phyloP scores from a whole-genome alignment of 2,329 filamentous ascomycete genomes.

The Pseudopyricularia javanii region DNA sequence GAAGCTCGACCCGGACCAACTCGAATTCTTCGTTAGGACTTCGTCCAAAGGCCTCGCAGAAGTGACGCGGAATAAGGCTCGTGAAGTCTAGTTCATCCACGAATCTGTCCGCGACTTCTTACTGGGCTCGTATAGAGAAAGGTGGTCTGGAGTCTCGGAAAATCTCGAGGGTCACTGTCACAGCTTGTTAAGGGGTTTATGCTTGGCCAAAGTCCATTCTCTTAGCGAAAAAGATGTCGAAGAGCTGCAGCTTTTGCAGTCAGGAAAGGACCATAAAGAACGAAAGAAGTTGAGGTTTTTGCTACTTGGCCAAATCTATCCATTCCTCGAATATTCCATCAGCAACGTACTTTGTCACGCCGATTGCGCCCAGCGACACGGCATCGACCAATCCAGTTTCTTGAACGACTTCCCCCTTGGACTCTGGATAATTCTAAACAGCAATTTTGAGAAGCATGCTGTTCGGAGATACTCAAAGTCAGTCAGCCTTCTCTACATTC shows the following conservation, averaged over 20 bases:
- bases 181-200: conserved; percentile 29
- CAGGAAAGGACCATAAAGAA: neutral
- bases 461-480: conserved; percentile 2
- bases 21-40: conserved; percentile 21
- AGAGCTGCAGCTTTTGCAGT: neutral
- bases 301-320: conserved; percentile 12
- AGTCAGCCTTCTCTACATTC: conserved; percentile 3
- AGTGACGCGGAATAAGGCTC: conserved; percentile 16
- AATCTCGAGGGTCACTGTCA: conserved; percentile 23
- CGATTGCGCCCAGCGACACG: conserved; percentile 11
- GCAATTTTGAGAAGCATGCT: neutral
- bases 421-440: neutral
- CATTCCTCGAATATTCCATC: conserved; percentile 34
- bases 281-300: neutral
- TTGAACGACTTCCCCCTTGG: conserved; percentile 1
- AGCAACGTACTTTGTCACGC: conserved; percentile 26
- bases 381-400: neutral
- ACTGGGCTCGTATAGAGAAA: conserved; percentile 19
- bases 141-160: conserved; percentile 18
- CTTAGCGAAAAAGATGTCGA: neutral
- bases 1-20: conserved; percentile 6
- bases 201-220: conserved; percentile 10
- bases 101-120: conserved; percentile 37
- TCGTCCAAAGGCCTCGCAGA: conserved; percentile 39
- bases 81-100: conserved; percentile 39